Conservation (phyloP, 306 rosid genomes). For the Canavalia ensiformis region DNA sequence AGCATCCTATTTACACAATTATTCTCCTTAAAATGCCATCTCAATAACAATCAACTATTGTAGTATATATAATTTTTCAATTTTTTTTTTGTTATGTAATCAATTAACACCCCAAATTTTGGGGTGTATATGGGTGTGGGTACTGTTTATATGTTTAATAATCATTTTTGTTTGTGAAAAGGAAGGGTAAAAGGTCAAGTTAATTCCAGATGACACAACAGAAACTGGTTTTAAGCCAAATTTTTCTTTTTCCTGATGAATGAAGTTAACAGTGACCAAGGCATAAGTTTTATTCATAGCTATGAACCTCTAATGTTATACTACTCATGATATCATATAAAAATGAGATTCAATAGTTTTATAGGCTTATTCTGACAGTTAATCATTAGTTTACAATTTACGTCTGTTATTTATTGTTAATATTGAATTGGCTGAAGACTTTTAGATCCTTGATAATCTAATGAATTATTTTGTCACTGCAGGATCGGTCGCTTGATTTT, state of each 20-base stretch:
- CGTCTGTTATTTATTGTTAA: conserved; percentile 7
- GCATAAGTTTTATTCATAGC: background rate
- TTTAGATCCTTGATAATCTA: conserved; percentile 51
- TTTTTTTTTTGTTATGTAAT: background rate
- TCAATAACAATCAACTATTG: background rate
- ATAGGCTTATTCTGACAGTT: conserved; percentile 11
- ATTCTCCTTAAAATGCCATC: background rate
- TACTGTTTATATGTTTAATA: too few species aligned
- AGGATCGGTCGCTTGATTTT: conserved; percentile 94
- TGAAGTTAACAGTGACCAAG: background rate
- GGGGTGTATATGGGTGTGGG: too few species aligned
- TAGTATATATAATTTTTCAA: background rate
- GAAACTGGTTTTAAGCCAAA: background rate
- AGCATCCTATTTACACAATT: background rate
- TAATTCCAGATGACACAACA: background rate
- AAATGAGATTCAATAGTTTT: conserved; percentile 2
- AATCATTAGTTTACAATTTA: background rate
- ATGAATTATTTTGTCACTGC: conserved; percentile 44
- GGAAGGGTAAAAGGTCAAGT: background rate
- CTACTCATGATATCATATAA: background rate
- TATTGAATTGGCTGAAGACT: conserved; percentile 20
- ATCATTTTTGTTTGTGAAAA: background rate
- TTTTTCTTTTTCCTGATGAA: background rate
- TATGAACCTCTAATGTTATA: conserved; percentile 11
- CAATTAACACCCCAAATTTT: too few species aligned